Conservation (phyloP, 805 yeast genomes). For the Saccharomycopsis capsularis region DNA sequence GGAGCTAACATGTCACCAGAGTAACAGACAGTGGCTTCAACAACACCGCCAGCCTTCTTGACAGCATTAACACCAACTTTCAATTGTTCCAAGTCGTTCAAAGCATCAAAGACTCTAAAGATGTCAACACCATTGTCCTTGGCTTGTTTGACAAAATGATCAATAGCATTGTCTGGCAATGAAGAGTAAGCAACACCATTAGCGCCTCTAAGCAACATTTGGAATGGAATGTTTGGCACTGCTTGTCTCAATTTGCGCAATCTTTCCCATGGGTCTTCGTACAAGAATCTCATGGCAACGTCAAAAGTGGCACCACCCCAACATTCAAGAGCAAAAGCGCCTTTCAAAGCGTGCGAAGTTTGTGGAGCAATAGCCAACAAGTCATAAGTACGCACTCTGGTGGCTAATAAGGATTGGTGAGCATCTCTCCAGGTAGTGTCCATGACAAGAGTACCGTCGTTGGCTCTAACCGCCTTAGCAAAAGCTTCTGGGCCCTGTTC, state of each 20-base stretch:
- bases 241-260: slow-evolving; percentile 76
- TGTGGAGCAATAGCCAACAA: slow-evolving; percentile 86
- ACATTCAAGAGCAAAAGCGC: slow-evolving; percentile 94
- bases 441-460: slow-evolving; percentile 86
- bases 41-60: slow-evolving; percentile 97
- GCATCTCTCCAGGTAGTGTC: slow-evolving; percentile 99
- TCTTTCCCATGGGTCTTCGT: slow-evolving; percentile 99
- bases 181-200: slow-evolving; percentile 98
- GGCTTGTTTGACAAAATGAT: slow-evolving; percentile 92
- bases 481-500: slow-evolving; percentile 84
- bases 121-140: slow-evolving; percentile 95
- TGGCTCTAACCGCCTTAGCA: slow-evolving; percentile 78
- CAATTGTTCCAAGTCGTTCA: slow-evolving; percentile 93
- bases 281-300: slow-evolving; percentile 95
- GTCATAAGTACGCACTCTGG: slow-evolving; percentile 94
- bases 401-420: slow-evolving; percentile 94
- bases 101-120: slow-evolving; percentile 95
- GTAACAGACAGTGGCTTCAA: slow-evolving; percentile 97
- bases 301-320: slow-evolving; percentile 99
- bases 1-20: slow-evolving; percentile 97
- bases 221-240: slow-evolving; percentile 98
- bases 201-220: slow-evolving; percentile 98
- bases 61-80: slow-evolving; percentile 98
- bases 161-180: slow-evolving; percentile 96
- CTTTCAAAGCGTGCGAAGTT: slow-evolving; percentile 82